phyloP scores from a whole-genome alignment of 202 grass and related monocot genomes.

The Zoysia matrella region DNA sequence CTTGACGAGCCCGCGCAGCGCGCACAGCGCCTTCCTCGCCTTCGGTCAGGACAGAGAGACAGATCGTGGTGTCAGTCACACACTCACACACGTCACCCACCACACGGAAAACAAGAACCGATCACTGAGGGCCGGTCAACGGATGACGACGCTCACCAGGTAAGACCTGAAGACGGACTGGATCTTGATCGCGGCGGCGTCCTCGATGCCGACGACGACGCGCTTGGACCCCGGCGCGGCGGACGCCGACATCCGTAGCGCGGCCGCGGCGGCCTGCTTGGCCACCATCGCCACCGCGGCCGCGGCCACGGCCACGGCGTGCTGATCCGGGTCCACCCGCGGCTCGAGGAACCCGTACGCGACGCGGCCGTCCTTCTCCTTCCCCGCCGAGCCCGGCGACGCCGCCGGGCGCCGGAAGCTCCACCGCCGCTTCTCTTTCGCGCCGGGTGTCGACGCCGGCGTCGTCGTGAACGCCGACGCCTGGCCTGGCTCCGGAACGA shows the following conservation, averaged over 20 bases:
- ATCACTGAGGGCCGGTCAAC: background rate
- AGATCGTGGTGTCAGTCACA: background rate
- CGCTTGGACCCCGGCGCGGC: conserved; percentile 47
- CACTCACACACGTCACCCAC: background rate
- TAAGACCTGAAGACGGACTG: conserved; percentile 86
- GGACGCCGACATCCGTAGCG: conserved; percentile 58
- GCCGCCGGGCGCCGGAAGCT: conserved; percentile 72
- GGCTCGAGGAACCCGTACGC: conserved; percentile 49
- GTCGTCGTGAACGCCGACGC: background rate
- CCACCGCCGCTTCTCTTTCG: conserved; percentile 85
- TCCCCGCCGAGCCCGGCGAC: conserved; percentile 4
- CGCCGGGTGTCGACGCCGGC: conserved; percentile 51
- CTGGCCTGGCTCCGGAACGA: background rate
- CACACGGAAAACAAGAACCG: background rate
- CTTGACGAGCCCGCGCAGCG: conserved; percentile 35
- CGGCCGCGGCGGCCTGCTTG: conserved; percentile 66
- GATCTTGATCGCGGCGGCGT: conserved; percentile 81
- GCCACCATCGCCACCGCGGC: conserved; percentile 68
- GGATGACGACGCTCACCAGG: conserved; percentile 46
- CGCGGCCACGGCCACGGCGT: conserved; percentile 63
- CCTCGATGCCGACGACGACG: conserved; percentile 53
- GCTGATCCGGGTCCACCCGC: conserved; percentile 50
- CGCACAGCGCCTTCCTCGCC: conserved; percentile 89
- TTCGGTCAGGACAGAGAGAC: background rate
- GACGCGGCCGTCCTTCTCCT: conserved; percentile 15